Base-by-base conservation (phyloP, 371 early-diverging fungal species). In the Mortierella sp. region DNA sequence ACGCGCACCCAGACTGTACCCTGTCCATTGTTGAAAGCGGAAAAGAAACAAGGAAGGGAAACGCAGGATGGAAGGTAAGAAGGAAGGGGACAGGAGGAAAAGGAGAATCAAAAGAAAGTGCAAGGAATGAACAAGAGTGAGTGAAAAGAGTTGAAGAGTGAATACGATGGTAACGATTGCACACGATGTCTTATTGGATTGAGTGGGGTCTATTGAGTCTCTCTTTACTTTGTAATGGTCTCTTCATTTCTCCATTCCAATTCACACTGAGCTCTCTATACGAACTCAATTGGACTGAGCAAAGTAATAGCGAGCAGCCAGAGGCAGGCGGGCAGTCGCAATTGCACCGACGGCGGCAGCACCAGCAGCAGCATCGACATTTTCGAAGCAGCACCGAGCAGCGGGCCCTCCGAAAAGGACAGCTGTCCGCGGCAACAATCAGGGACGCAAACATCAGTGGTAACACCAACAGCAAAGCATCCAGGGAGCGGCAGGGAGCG, bases 1-100 rank as follows among this genome's bases (percentile, higher is more conserved):
- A 54, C 62, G 62, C 62, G 62, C 62, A 61, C 54, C 53, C 54
- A 54, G 62, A 46, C 47, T 61, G 62, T 61, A 61, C 62, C 62
- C 62, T 61, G 62, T 27, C 62, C 62, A 54, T 45, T 47, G 54
- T 34, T 34, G 39, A 52, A 38, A 47, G 51, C 39, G 46, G 55
- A 46, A 62, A 49, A 48, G 64, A 47, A 55, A 63, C 13, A 27
- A 64, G 43, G 24, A 57, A 57, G 38, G 47, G 47, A 52, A 54
- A 55, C 50, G 61, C 43, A 55, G 55, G 67, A 54, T 42, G 49
- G 53, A 58, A 31, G 57, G 51, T 52, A 59, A 14, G 67, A 48
- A 52, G 51, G 50, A 52, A 48, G 48, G 48, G 67, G 28, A 53
- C 34, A 45, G 54, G 54, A 56, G 58, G 56, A 55, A 55, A 57